Conservation (phyloP, 768 basidiomycete species). For the Boletus rubropictus region DNA sequence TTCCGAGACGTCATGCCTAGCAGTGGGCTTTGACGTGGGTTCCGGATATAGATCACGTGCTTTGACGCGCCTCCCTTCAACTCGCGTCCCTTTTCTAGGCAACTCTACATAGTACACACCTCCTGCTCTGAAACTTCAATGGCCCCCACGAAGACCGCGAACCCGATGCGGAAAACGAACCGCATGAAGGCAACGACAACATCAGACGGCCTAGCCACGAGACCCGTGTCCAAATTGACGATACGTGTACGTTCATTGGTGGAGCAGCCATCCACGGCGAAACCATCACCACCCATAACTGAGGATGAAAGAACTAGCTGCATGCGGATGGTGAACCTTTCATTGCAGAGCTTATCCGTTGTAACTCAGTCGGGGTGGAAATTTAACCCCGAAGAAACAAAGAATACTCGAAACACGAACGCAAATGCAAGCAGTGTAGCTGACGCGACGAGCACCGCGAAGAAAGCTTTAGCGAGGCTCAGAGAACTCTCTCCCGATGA, state of each 20-base stretch:
- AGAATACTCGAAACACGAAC: conserved; percentile 15
- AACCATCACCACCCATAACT: conserved; percentile 1
- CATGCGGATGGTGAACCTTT: conserved; percentile 62
- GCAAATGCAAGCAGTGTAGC: conserved; percentile 32
- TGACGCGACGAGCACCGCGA: conserved; percentile 32
- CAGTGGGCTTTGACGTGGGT: too few relatives aligned
- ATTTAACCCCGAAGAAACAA: conserved; percentile 25
- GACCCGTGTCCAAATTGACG: conserved; percentile 24
- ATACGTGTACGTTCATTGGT: conserved; percentile 25
- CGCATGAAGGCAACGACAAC: conserved; percentile 9
- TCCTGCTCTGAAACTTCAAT: conserved; percentile 1
- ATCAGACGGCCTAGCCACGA: conserved; percentile 5
- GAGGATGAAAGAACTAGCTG: conserved; percentile 39
- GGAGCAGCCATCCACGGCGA: conserved; percentile 19
- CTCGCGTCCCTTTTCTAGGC: background rate
- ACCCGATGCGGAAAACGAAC: conserved; percentile 8
- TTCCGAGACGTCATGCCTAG: too few relatives aligned
- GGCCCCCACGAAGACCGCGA: conserved; percentile 8
- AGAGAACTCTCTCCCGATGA: conserved; percentile 41
- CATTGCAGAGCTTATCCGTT: conserved; percentile 51
- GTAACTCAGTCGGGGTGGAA: conserved; percentile 60
- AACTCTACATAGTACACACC: too few relatives aligned
- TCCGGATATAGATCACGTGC: conserved; percentile 6
- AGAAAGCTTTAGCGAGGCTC: conserved; percentile 42
- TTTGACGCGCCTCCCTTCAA: conserved; percentile 4